phyloP scores from a whole-genome alignment of 805 yeast species.

The Candida mattraensis region DNA sequence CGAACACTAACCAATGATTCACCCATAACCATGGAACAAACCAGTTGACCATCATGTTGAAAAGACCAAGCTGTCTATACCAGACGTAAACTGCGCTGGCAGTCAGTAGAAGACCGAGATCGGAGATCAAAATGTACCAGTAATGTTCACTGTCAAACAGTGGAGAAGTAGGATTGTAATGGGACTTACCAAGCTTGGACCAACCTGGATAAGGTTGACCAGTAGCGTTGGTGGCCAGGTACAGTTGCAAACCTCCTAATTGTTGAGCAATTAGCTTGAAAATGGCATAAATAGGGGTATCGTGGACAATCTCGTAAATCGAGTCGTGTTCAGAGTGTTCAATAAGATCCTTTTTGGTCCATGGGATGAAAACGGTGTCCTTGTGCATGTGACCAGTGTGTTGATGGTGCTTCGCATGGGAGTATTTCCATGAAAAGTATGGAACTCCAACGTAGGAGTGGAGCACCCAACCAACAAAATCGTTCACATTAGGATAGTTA shows the following conservation, averaged over 20 bases:
- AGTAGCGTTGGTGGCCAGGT: slow-evolving; percentile 53
- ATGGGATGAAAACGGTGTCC: slow-evolving; percentile 62
- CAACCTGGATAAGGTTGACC: slow-evolving; percentile 51
- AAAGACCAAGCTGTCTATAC: slow-evolving; percentile 47
- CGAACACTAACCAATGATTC: slow-evolving; percentile 65
- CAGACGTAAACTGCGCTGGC: slow-evolving; percentile 50
- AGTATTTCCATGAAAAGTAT: slow-evolving; percentile 61
- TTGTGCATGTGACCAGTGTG: slow-evolving; percentile 60
- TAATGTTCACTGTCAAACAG: slow-evolving; percentile 53
- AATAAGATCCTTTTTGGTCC: slow-evolving; percentile 46
- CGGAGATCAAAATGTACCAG: slow-evolving; percentile 56
- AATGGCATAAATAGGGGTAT: slow-evolving; percentile 52
- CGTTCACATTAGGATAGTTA: slow-evolving; percentile 52
- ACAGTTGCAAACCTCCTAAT: slow-evolving; percentile 52
- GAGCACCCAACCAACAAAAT: slow-evolving; percentile 58
- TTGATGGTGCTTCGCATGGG: slow-evolving; percentile 62
- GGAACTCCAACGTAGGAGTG: slow-evolving; percentile 60
- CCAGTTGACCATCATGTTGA: slow-evolving; percentile 55
- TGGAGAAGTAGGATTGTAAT: slow-evolving; percentile 55
- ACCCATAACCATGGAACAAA: slow-evolving; percentile 58
- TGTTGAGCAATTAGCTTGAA: slow-evolving; percentile 50
- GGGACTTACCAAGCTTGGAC: slow-evolving; percentile 45
- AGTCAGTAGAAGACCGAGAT: slow-evolving; percentile 51
- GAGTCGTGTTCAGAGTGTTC: slow-evolving; percentile 34
- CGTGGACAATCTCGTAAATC: slow-evolving; percentile 50